phyloP scores from a whole-genome alignment of 768 basidiomycete species.

The Amanita pallidorosea region DNA sequence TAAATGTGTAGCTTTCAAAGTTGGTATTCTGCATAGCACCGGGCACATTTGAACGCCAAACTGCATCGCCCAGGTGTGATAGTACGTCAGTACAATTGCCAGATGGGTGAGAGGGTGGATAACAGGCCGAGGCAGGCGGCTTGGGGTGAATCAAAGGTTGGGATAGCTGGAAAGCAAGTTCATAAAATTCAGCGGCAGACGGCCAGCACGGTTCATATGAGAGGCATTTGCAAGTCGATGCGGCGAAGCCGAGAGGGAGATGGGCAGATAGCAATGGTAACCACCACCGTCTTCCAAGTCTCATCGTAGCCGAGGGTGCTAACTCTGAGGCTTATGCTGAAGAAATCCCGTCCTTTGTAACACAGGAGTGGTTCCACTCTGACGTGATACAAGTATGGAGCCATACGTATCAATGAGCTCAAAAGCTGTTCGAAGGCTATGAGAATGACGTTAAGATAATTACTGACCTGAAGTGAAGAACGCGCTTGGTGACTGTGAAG shows the following conservation, averaged over 20 bases:
- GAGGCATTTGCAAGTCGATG: slow-evolving; percentile 23
- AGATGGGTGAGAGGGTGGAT: slow-evolving; percentile 21
- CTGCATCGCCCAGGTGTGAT: slow-evolving; percentile 18
- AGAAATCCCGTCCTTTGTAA: slow-evolving; percentile 27
- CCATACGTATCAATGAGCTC: no score
- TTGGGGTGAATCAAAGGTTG: slow-evolving; percentile 32
- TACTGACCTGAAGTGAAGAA: no score
- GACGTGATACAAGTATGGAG: no score
- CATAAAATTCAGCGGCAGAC: slow-evolving; percentile 16
- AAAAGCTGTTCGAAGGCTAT: no score
- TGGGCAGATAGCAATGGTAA: neutral
- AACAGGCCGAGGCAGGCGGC: slow-evolving; percentile 30
- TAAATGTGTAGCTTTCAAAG: slow-evolving; percentile 20
- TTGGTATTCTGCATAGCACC: slow-evolving; percentile 27
- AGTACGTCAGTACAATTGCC: slow-evolving; percentile 26
- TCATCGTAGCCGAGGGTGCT: no score
- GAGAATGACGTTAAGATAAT: no score
- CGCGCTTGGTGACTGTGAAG: no score
- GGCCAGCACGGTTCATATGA: slow-evolving; percentile 35
- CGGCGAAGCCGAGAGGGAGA: neutral
- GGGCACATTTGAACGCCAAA: slow-evolving; percentile 29
- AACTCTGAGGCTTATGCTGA: no score
- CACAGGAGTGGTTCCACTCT: slow-evolving; percentile 21
- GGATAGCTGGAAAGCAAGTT: slow-evolving; percentile 25
- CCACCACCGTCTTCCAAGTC: neutral